phyloP scores from a whole-genome alignment of 2,329 filamentous ascomycete species.

The Colletotrichum melonis region DNA sequence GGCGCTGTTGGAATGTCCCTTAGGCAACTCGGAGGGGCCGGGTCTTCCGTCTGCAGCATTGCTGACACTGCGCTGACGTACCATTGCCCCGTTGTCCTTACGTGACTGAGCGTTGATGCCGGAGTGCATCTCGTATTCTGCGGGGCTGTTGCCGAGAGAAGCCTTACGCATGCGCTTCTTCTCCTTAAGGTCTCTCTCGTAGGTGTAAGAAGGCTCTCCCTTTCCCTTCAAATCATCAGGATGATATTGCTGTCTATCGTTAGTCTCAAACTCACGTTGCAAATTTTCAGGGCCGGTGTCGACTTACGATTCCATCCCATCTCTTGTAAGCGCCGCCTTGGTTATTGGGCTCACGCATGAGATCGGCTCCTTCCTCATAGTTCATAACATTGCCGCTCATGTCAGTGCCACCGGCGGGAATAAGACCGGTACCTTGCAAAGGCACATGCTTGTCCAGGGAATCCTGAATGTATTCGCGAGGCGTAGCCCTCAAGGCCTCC shows the following conservation, averaged over 20 bases:
- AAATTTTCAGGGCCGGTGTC: neutral
- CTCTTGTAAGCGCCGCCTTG: slow-evolving; percentile 81
- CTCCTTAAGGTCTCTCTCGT: slow-evolving; percentile 75
- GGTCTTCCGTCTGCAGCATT: slow-evolving; percentile 44
- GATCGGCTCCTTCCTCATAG: slow-evolving; percentile 87
- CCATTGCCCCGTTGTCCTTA: slow-evolving; percentile 41
- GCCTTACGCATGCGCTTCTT: slow-evolving; percentile 54
- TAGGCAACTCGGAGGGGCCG: slow-evolving; percentile 35
- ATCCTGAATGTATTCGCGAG: slow-evolving; percentile 80
- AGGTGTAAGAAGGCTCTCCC: slow-evolving; percentile 79
- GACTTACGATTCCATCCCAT: slow-evolving; percentile 77
- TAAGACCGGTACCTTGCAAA: slow-evolving; percentile 80
- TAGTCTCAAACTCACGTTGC: neutral
- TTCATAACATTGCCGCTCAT: slow-evolving; percentile 75
- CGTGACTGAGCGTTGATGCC: slow-evolving; percentile 38
- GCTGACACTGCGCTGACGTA: slow-evolving; percentile 59
- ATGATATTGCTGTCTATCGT: slow-evolving; percentile 68
- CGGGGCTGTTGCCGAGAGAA: slow-evolving; percentile 41
- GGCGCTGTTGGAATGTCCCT: slow-evolving; percentile 38
- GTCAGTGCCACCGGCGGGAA: slow-evolving; percentile 80
- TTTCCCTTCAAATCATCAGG: slow-evolving; percentile 86
- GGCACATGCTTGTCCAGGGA: slow-evolving; percentile 79
- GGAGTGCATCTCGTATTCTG: slow-evolving; percentile 63
- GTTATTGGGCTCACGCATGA: slow-evolving; percentile 80
- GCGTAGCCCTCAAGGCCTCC: slow-evolving; percentile 84